A percentile compares a stretch with the other conserved stretches of the same genome.
These are phyloP conservation scores for Penicillium crystallinum DNA, from an alignment of 495 filamentous ascomycete species.

Conservation along the genomic window DNA sequence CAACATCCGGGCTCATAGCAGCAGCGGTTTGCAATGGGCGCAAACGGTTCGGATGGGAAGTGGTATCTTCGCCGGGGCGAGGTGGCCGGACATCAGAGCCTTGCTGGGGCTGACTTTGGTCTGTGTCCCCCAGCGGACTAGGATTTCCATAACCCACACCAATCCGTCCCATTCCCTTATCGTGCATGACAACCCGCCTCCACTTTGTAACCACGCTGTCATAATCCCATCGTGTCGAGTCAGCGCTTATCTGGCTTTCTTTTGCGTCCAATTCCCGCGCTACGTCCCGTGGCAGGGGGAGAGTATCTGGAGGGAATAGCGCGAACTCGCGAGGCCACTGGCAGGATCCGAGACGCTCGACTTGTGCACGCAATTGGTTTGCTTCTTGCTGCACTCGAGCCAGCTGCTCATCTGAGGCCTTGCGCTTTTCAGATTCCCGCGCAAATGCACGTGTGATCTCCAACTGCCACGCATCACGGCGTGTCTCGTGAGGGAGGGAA, in stretches of 20 bases:
- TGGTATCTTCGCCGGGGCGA: slow-evolving; percentile 26
- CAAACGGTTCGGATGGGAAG: slow-evolving; percentile 21
- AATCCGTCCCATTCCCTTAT: slow-evolving; percentile 41
- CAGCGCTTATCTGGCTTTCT: slow-evolving; percentile 32
- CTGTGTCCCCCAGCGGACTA: slow-evolving; percentile 12
- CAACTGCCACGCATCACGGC: slow-evolving; percentile 67
- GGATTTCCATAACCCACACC: slow-evolving; percentile 28
- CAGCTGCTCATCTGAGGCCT: slow-evolving; percentile 55
- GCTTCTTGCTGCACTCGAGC: slow-evolving; percentile 64
- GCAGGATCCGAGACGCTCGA: slow-evolving; percentile 61
- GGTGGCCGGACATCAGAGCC: slow-evolving; percentile 20
- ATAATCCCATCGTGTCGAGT: slow-evolving; percentile 49
- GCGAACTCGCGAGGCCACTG: slow-evolving; percentile 70
- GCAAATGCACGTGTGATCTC: slow-evolving; percentile 69
- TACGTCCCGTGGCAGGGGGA: slow-evolving; percentile 51
- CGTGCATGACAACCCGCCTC: slow-evolving; percentile 50
- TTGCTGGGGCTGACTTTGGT: slow-evolving; percentile 11
- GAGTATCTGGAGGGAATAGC: slow-evolving; percentile 56
- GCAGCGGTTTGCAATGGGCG: slow-evolving; percentile 25
- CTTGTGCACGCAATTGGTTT: slow-evolving; percentile 62
- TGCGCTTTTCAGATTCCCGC: slow-evolving; percentile 60
- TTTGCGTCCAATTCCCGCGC: slow-evolving; percentile 37
- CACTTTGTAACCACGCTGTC: slow-evolving; percentile 53
- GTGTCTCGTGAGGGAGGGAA: slow-evolving; percentile 47
- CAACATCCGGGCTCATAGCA: slow-evolving; percentile 30